Percentiles rank a stretch among this genome's conserved stretches.
phyloP scores from a whole-genome alignment of 192 early-diverging fungal species.

The Linderina pennispora region DNA sequence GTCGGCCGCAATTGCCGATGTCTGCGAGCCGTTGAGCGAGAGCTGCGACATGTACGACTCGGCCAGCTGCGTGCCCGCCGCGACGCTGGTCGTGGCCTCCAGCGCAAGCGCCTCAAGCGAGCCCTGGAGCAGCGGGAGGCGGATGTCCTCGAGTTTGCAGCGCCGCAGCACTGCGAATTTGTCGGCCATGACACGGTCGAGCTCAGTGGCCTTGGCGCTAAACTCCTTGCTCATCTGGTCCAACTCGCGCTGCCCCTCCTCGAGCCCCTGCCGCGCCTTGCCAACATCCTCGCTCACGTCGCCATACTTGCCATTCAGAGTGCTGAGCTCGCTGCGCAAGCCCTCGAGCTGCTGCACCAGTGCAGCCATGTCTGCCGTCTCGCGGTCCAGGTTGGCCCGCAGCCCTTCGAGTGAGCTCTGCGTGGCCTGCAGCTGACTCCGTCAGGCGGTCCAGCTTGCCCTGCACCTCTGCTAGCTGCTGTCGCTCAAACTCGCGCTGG shows the following conservation, averaged over 20 bases:
- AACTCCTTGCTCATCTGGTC: conserved; percentile 39
- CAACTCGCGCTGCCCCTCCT: conserved; percentile 57
- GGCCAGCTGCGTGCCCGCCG: conserved; percentile 19
- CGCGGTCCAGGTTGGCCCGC: conserved; percentile 38
- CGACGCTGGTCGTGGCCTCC: conserved; percentile 49
- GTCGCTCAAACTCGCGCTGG: conserved; percentile 72
- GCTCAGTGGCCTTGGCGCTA: conserved; percentile 44
- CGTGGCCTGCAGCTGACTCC: conserved; percentile 42
- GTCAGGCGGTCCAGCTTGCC: conserved; percentile 57
- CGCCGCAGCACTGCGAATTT: conserved; percentile 71
- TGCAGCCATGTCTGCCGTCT: conserved; percentile 47
- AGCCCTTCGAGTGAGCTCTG: conserved; percentile 23
- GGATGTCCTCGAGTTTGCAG: conserved; percentile 93
- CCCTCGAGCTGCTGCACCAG: conserved; percentile 38
- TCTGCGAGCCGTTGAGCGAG: conserved; percentile 39
- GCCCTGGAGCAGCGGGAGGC: conserved; percentile 70
- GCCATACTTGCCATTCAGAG: conserved; percentile 48
- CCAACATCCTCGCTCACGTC: conserved; percentile 53
- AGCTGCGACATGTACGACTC: conserved; percentile 39
- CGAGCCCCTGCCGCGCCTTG: conserved; percentile 60
- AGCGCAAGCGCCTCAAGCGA: conserved; percentile 72
- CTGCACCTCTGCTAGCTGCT: conserved; percentile 57
- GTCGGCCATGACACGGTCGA: conserved; percentile 77
- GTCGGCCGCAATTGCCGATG: conserved; percentile 15
- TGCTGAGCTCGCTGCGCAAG: conserved; percentile 47